Percentiles rank a stretch among this genome's conserved stretches.
These are phyloP conservation scores for Dactylellina cionopaga DNA, from an alignment of 2,329 filamentous ascomycete genomes.

Conservation along the genomic window DNA sequence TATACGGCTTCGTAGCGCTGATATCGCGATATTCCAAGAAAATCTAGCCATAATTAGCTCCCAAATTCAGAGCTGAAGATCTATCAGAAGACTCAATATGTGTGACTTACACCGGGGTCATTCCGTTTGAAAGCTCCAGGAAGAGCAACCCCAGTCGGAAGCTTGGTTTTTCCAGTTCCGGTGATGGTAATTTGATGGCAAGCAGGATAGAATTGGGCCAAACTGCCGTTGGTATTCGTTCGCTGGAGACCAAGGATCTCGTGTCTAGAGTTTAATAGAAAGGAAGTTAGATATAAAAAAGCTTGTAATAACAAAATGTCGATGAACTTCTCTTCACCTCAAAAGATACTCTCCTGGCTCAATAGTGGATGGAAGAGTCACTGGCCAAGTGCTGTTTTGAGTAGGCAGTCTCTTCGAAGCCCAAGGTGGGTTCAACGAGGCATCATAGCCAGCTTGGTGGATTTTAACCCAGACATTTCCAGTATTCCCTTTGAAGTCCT, in stretches of 20 bases:
- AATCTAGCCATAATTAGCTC: conserved; percentile 52
- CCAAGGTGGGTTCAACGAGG: conserved; percentile 58
- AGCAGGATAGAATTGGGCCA: conserved; percentile 54
- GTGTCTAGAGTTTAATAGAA: conserved; percentile 35
- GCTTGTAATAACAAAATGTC: background rate
- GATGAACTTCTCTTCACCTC: conserved; percentile 4
- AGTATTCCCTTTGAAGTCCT: conserved; percentile 58
- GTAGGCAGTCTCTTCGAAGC: conserved; percentile 59
- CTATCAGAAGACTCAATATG: background rate
- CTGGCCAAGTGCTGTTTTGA: conserved; percentile 58
- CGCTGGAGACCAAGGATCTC: conserved; percentile 51
- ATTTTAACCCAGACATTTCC: conserved; percentile 61
- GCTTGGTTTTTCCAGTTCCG: conserved; percentile 53
- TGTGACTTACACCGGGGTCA: conserved; percentile 52
- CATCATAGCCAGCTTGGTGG: conserved; percentile 59
- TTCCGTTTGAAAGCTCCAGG: conserved; percentile 55
- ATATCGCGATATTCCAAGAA: conserved; percentile 57
- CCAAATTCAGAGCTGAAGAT: no score
- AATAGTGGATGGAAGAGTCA: conserved; percentile 58
- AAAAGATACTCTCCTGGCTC: conserved; percentile 56
- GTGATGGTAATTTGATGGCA: conserved; percentile 55
- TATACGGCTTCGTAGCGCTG: conserved; percentile 54
- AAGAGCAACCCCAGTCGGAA: conserved; percentile 54
- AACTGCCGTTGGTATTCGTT: conserved; percentile 48
- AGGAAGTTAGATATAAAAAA: background rate